Percentiles rank a stretch among this genome's conserved stretches.
Evolutionary conservation across 495 filamentous ascomycete genomes (phyloP).

Genomic region (Hypoxylon lienhwacheense): DNA sequence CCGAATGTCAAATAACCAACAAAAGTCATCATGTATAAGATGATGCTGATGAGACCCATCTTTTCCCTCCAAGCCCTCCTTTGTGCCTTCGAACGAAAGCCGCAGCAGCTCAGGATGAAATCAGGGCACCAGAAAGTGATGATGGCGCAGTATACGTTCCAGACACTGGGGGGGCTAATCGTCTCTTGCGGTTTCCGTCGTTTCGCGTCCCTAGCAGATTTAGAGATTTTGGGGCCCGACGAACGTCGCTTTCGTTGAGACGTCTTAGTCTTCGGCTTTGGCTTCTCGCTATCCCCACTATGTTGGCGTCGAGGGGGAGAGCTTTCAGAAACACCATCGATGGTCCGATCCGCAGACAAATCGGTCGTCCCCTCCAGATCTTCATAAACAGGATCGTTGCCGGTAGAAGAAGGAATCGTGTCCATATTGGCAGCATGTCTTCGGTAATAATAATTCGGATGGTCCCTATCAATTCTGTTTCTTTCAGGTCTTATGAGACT

Average conservation of each 20-base stretch:
- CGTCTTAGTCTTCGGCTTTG: slow-evolving; percentile 18
- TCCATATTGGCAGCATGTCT: slow-evolving; percentile 90
- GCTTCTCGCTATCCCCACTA: slow-evolving; percentile 45
- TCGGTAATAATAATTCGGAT: slow-evolving; percentile 92
- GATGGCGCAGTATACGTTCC: slow-evolving; percentile 92
- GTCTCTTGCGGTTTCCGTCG: slow-evolving; percentile 64
- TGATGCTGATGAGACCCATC: slow-evolving; percentile 94
- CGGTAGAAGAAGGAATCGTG: slow-evolving; percentile 84
- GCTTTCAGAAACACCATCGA: slow-evolving; percentile 44
- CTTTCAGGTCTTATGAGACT: slow-evolving; percentile 89
- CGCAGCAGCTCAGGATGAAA: slow-evolving; percentile 78
- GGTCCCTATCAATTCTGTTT: slow-evolving; percentile 73
- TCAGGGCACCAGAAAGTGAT: slow-evolving; percentile 95
- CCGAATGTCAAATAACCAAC: slow-evolving; percentile 98
- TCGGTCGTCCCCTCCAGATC: slow-evolving; percentile 57
- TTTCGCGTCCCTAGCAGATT: slow-evolving; percentile 63
- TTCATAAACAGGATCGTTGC: slow-evolving; percentile 84
- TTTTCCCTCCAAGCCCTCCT: slow-evolving; percentile 97
- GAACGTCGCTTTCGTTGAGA: slow-evolving; percentile 38
- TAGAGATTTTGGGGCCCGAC: slow-evolving; percentile 42
- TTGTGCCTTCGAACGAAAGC: slow-evolving; percentile 84
- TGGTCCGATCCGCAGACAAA: slow-evolving; percentile 51
- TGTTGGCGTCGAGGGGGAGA: slow-evolving; percentile 42
- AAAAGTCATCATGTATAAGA: slow-evolving; percentile 80
- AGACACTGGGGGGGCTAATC: slow-evolving; percentile 79